These are phyloP conservation scores for Colletotrichum melonis DNA, from an alignment of 2,329 filamentous ascomycete species.

Conservation along the genomic window DNA sequence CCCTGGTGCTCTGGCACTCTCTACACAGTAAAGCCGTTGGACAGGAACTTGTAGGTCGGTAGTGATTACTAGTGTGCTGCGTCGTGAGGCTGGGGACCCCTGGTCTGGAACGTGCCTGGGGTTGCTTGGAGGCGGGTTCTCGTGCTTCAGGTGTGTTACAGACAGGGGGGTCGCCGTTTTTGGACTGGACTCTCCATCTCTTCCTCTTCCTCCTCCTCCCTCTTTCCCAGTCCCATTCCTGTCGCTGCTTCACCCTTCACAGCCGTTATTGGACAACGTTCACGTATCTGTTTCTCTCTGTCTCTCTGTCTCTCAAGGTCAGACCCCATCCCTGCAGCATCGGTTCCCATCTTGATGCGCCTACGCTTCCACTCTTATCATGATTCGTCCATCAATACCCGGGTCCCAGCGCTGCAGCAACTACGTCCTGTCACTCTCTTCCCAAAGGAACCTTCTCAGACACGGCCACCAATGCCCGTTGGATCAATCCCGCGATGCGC, in stretches of 20 bases:
- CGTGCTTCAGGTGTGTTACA: conserved; percentile 62
- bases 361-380: conserved; percentile 3
- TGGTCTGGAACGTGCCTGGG: conserved; percentile 13
- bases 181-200: conserved; percentile 17
- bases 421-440: conserved; percentile 14
- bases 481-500: conserved; percentile 41
- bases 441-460: conserved; percentile 38
- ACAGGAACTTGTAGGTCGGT: too few species aligned
- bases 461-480: conserved; percentile 3
- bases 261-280: not conserved
- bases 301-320: not conserved
- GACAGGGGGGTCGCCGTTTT: conserved; percentile 48
- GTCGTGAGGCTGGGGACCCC: conserved; percentile 2
- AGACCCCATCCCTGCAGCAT: conserved; percentile 2
- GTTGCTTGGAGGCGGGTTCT: conserved; percentile 32
- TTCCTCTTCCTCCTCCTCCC: not conserved
- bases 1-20: too few species aligned
- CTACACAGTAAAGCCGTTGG: too few species aligned
- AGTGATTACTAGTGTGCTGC: too few species aligned
- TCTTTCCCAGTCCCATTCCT: not conserved
- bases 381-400: not conserved
- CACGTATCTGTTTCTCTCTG: not conserved
- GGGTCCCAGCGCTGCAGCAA: not conserved
- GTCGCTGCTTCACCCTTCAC: not conserved
- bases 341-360: conserved; percentile 23